These are phyloP conservation scores for Fusarium pseudoanthophilum DNA, from an alignment of 2,329 filamentous ascomycete species.

Conservation along the genomic window DNA sequence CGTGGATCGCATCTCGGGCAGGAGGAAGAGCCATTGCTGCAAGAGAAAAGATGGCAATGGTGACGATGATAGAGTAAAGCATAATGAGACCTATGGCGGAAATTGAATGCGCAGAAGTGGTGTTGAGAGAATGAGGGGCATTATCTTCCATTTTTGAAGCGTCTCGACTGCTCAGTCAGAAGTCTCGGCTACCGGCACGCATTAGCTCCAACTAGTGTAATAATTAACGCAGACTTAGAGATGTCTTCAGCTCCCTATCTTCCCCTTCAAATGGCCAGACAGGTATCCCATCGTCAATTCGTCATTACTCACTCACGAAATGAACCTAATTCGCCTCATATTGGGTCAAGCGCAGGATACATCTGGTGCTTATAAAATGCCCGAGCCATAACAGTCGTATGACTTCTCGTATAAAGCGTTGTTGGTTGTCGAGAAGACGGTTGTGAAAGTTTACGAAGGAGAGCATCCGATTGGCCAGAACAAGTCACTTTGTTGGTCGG, in stretches of 20 bases:
- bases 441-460: not conserved
- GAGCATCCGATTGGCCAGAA: not conserved
- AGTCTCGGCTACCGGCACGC: rapidly evolving
- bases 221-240: not conserved
- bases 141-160: too few relatives aligned
- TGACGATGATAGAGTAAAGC: rapidly evolving
- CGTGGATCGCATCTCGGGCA: not conserved
- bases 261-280: not conserved
- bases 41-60: not conserved
- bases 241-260: not conserved
- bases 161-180: rapidly evolving
- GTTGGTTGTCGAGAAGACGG: not conserved
- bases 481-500: not conserved
- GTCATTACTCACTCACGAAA: not conserved
- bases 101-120: too few relatives aligned
- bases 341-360: not conserved
- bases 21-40: not conserved
- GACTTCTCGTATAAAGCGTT: rapidly evolving
- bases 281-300: not conserved
- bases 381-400: not conserved
- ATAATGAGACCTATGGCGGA: too few relatives aligned
- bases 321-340: rapidly evolving
- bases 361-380: rapidly evolving
- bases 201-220: rapidly evolving
- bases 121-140: too few relatives aligned